These are phyloP conservation scores for Eucalyptus cloeziana DNA, from an alignment of 345 rosid species.

Conservation along the genomic window DNA sequence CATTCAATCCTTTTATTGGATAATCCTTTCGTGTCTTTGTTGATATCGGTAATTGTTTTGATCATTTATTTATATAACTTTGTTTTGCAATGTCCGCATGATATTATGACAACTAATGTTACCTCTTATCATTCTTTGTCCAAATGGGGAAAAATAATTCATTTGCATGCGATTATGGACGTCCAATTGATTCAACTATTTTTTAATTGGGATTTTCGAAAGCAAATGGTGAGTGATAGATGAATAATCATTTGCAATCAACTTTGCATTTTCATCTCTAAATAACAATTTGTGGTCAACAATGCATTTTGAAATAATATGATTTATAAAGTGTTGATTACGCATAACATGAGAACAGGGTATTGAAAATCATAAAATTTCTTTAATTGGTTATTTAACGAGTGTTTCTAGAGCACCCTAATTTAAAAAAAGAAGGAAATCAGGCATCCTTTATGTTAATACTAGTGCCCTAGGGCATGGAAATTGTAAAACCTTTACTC, in stretches of 20 bases:
- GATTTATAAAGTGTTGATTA: neutral
- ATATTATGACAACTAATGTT: rapidly evolving
- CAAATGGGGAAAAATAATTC: neutral
- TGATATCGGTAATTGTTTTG: neutral
- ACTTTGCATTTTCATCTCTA: neutral
- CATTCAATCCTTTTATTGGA: neutral
- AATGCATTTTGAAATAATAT: neutral
- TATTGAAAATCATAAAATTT: neutral
- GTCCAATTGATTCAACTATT: neutral
- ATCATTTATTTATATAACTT: neutral
- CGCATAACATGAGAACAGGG: neutral
- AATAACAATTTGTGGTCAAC: neutral
- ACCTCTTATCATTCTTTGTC: neutral
- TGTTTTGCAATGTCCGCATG: rapidly evolving
- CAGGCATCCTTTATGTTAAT: neutral
- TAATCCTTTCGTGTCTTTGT: rapidly evolving
- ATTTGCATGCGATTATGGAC: neutral
- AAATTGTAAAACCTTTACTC: neutral
- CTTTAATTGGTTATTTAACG: neutral
- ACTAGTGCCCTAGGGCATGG: neutral
- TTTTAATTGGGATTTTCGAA: neutral
- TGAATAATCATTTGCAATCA: neutral
- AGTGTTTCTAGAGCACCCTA: neutral
- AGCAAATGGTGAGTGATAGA: neutral
- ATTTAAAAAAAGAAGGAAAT: neutral